These are phyloP conservation scores for Gossypium ekmanianum DNA, from an alignment of 345 rosid genomes.

Conservation along the genomic window DNA sequence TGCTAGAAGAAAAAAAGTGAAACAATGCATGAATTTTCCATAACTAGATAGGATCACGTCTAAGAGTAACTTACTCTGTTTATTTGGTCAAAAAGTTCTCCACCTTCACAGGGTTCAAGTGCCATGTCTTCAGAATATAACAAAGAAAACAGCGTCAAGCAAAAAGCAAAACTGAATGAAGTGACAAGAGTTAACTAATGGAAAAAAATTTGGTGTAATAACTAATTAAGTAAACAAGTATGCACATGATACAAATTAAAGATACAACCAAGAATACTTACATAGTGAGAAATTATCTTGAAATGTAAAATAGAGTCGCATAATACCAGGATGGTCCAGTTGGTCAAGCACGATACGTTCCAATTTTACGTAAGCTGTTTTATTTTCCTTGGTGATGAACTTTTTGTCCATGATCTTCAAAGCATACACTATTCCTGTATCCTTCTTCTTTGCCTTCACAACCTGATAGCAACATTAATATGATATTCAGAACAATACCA, in stretches of 20 bases:
- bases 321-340: conserved; percentile 93
- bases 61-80: conserved; percentile 62
- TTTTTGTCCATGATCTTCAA: conserved; percentile 99
- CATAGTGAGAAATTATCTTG: conserved; percentile 91
- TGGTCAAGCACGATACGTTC: conserved; percentile 98
- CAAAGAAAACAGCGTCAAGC: conserved; percentile 29
- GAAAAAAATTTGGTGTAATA: neutral
- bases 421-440: conserved; percentile 77
- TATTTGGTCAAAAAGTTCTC: conserved; percentile 93
- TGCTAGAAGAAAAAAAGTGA: neutral
- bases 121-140: conserved; percentile 74
- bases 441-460: conserved; percentile 93
- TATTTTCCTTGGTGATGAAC: conserved; percentile 96
- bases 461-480: conserved; percentile 43
- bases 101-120: conserved; percentile 96
- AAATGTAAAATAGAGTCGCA: conserved; percentile 80
- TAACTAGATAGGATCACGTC: neutral
- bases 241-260: neutral
- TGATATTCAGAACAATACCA: conserved; percentile 17
- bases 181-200: neutral
- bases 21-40: conserved; percentile 8
- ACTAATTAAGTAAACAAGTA: neutral
- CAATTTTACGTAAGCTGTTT: conserved; percentile 89
- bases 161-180: conserved; percentile 15
- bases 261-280: conserved; percentile 40